These are phyloP conservation scores for Myxozyma udenii DNA, from an alignment of 805 yeast species.

Conservation along the genomic window DNA sequence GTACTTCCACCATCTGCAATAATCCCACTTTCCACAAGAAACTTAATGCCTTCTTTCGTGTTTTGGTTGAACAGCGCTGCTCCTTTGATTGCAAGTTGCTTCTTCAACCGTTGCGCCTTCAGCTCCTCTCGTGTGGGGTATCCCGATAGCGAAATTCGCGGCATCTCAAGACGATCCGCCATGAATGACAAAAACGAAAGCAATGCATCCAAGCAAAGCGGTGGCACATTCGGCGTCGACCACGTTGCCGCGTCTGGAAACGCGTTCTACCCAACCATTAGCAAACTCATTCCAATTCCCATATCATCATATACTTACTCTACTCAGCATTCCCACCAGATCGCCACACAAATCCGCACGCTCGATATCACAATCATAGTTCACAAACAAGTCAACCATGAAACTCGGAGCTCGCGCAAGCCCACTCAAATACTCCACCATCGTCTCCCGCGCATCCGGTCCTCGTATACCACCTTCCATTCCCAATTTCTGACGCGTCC, in stretches of 20 bases:
- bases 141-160: conserved; percentile 1
- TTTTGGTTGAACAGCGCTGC: conserved; percentile 72
- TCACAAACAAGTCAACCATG: conserved; percentile 71
- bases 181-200: conserved; percentile 45
- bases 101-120: conserved; percentile 40
- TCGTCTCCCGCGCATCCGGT: conserved; percentile 57
- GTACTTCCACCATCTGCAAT: conserved; percentile 51
- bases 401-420: conserved; percentile 63
- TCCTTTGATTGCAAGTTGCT: conserved; percentile 73
- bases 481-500: conserved; percentile 28
- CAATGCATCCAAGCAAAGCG: conserved; percentile 86
- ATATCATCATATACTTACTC: no score
- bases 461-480: conserved; percentile 29
- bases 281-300: neutral
- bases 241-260: conserved; percentile 78
- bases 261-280: conserved; percentile 47
- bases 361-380: conserved; percentile 88
- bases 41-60: conserved; percentile 70
- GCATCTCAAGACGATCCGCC: conserved; percentile 30
- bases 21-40: conserved; percentile 63
- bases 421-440: conserved; percentile 76
- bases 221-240: conserved; percentile 86
- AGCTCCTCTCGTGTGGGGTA: conserved; percentile 19
- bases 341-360: conserved; percentile 71
- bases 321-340: conserved; percentile 66